A percentile compares a stretch with the other conserved stretches of the same genome.
Conservation (phyloP, 2,329 filamentous ascomycete species). For the Harringtonia aguacate region DNA sequence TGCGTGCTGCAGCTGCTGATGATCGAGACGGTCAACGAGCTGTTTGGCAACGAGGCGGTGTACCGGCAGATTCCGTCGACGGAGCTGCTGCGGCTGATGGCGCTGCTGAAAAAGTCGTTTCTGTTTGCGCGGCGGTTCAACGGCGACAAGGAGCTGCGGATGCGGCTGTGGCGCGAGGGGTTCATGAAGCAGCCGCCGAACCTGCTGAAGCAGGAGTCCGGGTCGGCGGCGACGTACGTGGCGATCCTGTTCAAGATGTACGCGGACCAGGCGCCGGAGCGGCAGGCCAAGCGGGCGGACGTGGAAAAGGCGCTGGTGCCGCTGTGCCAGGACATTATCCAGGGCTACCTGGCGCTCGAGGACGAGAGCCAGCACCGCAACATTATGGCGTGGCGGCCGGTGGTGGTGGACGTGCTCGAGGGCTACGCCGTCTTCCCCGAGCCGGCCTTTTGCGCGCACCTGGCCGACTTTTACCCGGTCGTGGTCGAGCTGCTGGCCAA, state of each 20-base stretch:
- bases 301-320: conserved; percentile 90
- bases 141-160: conserved; percentile 88
- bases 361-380: conserved; percentile 96
- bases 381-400: conserved; percentile 92
- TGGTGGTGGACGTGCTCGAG: conserved; percentile 93
- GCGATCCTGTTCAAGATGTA: conserved; percentile 97
- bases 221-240: conserved; percentile 88
- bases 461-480: conserved; percentile 77
- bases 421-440: conserved; percentile 79
- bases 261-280: conserved; percentile 74
- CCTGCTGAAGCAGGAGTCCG: conserved; percentile 90
- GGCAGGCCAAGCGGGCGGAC: conserved; percentile 65
- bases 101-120: conserved; percentile 87
- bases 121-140: conserved; percentile 97
- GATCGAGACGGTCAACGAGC: conserved; percentile 98
- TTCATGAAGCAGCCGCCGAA: conserved; percentile 99
- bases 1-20: conserved; percentile 96
- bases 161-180: conserved; percentile 89
- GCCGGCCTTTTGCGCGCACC: conserved; percentile 68
- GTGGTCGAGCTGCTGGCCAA: conserved; percentile 72
- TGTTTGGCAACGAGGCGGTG: conserved; percentile 94
- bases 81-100: conserved; percentile 87
- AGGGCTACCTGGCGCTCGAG: conserved; percentile 74
- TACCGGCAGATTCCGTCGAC: conserved; percentile 86
- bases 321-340: conserved; percentile 88